Percentiles rank a stretch among this genome's conserved stretches.
Evolutionary conservation across 345 rosid species (phyloP).

Genomic region (Brassica nigra): DNA sequence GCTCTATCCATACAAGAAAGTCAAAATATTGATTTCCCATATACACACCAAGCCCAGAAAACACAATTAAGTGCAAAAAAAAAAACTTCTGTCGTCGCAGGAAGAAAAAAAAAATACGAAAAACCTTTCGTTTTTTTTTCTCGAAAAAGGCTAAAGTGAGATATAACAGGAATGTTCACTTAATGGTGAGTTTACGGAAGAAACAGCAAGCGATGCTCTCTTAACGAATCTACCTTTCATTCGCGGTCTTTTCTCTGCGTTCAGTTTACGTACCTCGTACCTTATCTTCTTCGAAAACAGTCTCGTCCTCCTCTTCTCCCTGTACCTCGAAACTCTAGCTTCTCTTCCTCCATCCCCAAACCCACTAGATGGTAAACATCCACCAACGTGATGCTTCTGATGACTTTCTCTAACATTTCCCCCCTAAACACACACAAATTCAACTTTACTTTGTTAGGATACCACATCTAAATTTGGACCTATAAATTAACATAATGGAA

Average conservation of each 20-base stretch:
- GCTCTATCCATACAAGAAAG: constrained; percentile 24
- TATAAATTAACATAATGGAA: too few species aligned
- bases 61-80: constrained; percentile 23
- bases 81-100: constrained; percentile 26
- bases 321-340: constrained; percentile 82
- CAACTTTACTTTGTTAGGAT: not conserved
- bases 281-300: constrained; percentile 95
- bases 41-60: constrained; percentile 12
- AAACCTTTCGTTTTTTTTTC: not conserved
- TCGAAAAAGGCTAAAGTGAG: constrained; percentile 14
- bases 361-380: constrained; percentile 22
- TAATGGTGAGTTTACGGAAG: constrained; percentile 31
- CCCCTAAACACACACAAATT: constrained; percentile 13
- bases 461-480: not conserved
- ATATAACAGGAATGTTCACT: constrained; percentile 20
- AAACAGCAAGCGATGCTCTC: constrained; percentile 51
- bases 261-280: constrained; percentile 90
- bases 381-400: constrained; percentile 24
- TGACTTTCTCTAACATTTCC: constrained; percentile 8
- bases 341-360: constrained; percentile 71
- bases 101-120: constrained; percentile 25
- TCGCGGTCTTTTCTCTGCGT: constrained; percentile 97
- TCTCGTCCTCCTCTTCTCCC: constrained; percentile 89
- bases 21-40: constrained; percentile 26
- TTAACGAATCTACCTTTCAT: constrained; percentile 99